Evolutionary conservation across 805 yeast species (phyloP).

Genomic region (Cyberlindnera euphorbiiphila): DNA sequence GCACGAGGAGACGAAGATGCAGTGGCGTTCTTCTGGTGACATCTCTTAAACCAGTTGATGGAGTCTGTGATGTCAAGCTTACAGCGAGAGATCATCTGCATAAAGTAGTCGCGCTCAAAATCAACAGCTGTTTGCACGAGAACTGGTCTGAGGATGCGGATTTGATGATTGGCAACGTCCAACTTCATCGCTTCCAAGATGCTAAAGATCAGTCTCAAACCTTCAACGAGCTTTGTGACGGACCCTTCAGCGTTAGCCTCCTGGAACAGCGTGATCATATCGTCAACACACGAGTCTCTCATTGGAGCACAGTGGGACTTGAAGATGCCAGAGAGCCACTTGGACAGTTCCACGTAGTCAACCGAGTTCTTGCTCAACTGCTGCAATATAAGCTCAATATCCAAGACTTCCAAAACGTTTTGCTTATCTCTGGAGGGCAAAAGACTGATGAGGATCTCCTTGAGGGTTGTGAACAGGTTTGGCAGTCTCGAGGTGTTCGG

Average conservation of each 20-base stretch:
- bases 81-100: slow-evolving; percentile 57
- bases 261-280: slow-evolving; percentile 51
- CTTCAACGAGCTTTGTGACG: slow-evolving; percentile 57
- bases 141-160: slow-evolving; percentile 78
- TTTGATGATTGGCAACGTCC: slow-evolving; percentile 94
- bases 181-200: slow-evolving; percentile 91
- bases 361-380: slow-evolving; percentile 69
- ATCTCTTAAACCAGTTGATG: slow-evolving; percentile 25
- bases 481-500: slow-evolving; percentile 40
- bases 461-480: slow-evolving; percentile 68
- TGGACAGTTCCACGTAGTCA: slow-evolving; percentile 64
- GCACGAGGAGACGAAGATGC: slow-evolving; percentile 31
- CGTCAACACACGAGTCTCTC: slow-evolving; percentile 87
- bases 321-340: slow-evolving; percentile 73
- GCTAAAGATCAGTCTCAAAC: slow-evolving; percentile 71
- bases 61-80: slow-evolving; percentile 28
- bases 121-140: slow-evolving; percentile 83
- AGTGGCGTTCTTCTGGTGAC: slow-evolving; percentile 12
- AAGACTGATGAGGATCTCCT: slow-evolving; percentile 69
- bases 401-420: slow-evolving; percentile 67
- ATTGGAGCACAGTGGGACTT: slow-evolving; percentile 94
- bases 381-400: slow-evolving; percentile 70
- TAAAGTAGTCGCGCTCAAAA: slow-evolving; percentile 80
- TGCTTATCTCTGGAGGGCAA: slow-evolving; percentile 74
- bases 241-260: slow-evolving; percentile 34